phyloP scores from a whole-genome alignment of 2,329 filamentous ascomycete species.

The Colletotrichum tanaceti region DNA sequence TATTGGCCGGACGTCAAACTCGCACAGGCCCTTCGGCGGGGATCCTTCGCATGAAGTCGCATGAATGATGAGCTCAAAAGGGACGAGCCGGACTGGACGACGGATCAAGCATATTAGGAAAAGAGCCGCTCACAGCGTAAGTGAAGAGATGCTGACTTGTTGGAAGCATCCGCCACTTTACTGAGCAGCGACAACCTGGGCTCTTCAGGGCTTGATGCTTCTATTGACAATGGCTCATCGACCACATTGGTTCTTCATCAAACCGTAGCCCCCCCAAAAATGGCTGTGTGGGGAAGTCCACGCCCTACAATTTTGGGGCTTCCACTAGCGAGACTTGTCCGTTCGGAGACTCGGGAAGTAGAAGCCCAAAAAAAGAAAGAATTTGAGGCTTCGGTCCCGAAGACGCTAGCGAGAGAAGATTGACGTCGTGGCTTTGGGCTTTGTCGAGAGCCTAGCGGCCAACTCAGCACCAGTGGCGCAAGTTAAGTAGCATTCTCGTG shows the following conservation, averaged over 20 bases:
- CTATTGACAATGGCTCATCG: too few species aligned
- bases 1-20: constrained; percentile 13
- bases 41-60: constrained; percentile 20
- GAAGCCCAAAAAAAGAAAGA: constrained; percentile 14
- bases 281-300: not conserved
- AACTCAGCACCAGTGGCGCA: constrained; percentile 19
- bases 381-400: constrained; percentile 31
- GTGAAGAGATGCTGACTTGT: constrained; percentile 14
- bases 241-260: not conserved
- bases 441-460: constrained; percentile 17
- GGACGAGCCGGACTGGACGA: constrained; percentile 15
- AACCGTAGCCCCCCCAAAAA: not conserved
- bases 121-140: constrained; percentile 11
- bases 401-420: constrained; percentile 14
- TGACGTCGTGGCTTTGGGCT: constrained; percentile 14
- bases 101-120: constrained; percentile 21
- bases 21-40: not conserved
- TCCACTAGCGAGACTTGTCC: constrained; percentile 17
- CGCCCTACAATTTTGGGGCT: not conserved
- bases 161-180: not conserved
- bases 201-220: not conserved
- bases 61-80: constrained; percentile 24
- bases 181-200: not conserved
- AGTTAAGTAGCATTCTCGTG: constrained; percentile 6
- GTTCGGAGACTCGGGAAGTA: constrained; percentile 20